A percentile compares a stretch with the other conserved stretches of the same genome.
Conservation (phyloP, 441 rosid genomes). For the Cnidoscolus chayamansa region DNA sequence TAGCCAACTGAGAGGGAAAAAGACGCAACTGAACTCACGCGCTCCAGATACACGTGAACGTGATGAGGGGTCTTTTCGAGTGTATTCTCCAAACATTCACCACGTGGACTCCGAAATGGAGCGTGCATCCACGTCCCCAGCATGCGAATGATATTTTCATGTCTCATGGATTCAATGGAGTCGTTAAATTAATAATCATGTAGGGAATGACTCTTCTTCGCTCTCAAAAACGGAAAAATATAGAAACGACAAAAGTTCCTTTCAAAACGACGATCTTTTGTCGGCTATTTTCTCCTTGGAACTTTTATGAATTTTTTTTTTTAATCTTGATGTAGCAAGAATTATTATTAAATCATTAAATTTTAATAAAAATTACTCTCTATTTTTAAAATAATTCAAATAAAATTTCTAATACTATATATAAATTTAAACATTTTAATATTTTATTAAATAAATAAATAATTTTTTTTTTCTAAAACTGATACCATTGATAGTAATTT, state of each 20-base stretch:
- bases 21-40: conserved; percentile 19
- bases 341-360: too few species aligned
- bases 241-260: neutral
- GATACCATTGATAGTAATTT: too few species aligned
- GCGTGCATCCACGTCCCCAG: too few species aligned
- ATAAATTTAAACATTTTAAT: too few species aligned
- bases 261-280: neutral
- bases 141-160: neutral
- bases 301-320: neutral
- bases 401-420: too few species aligned
- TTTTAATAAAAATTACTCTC: too few species aligned
- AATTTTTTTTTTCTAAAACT: too few species aligned
- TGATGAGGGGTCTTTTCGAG: neutral
- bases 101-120: neutral
- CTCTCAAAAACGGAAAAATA: neutral
- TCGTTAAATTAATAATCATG: neutral
- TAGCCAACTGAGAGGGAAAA: conserved; percentile 15
- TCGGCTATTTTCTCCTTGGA: neutral
- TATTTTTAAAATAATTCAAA: too few species aligned
- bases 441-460: too few species aligned
- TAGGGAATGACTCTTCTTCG: neutral
- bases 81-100: neutral
- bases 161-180: neutral
- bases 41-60: neutral
- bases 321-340: neutral